A percentile compares a stretch with the other conserved stretches of the same genome.
phyloP scores from a whole-genome alignment of 2,329 filamentous ascomycete genomes.

The Lecanicillium sp. region DNA sequence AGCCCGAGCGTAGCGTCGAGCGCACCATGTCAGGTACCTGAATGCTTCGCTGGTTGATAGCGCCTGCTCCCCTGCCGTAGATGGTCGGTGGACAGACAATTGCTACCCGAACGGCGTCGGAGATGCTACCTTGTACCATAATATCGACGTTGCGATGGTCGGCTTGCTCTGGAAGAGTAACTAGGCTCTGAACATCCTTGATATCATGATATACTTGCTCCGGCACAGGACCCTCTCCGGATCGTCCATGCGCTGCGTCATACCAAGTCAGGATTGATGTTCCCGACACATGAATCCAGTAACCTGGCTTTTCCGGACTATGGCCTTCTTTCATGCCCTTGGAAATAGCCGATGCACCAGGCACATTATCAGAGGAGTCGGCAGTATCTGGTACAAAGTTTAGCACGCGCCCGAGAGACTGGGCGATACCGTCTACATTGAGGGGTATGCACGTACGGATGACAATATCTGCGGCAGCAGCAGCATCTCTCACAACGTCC shows the following conservation, averaged over 20 bases:
- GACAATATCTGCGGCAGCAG: slow-evolving; percentile 41
- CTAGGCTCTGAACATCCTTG: slow-evolving; percentile 45
- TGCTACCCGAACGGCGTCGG: slow-evolving; percentile 29
- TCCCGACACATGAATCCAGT: slow-evolving; percentile 43
- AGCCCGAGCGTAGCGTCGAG: slow-evolving; percentile 32
- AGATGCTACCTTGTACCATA: slow-evolving; percentile 42
- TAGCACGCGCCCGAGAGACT: too few relatives aligned
- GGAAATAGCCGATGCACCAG: slow-evolving; percentile 33
- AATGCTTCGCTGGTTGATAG: slow-evolving; percentile 38
- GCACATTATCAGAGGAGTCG: slow-evolving; percentile 36
- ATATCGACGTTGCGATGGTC: slow-evolving; percentile 62
- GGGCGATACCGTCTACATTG: too few relatives aligned
- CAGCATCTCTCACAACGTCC: slow-evolving; percentile 40
- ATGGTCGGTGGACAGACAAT: slow-evolving; percentile 43
- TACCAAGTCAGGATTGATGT: slow-evolving; percentile 39
- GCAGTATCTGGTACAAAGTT: slow-evolving; percentile 40
- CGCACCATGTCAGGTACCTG: slow-evolving; percentile 37
- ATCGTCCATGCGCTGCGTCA: slow-evolving; percentile 31
- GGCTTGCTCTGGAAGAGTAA: slow-evolving; percentile 46
- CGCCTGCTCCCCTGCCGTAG: slow-evolving; percentile 41
- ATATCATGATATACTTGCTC: slow-evolving; percentile 50
- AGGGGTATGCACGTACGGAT: slow-evolving; percentile 30
- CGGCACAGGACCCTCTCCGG: slow-evolving; percentile 32
- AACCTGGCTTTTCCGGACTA: slow-evolving; percentile 33
- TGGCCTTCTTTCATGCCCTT: slow-evolving; percentile 36